Evolutionary conservation across 345 rosid species (phyloP).

Genomic region (Viola odorata): DNA sequence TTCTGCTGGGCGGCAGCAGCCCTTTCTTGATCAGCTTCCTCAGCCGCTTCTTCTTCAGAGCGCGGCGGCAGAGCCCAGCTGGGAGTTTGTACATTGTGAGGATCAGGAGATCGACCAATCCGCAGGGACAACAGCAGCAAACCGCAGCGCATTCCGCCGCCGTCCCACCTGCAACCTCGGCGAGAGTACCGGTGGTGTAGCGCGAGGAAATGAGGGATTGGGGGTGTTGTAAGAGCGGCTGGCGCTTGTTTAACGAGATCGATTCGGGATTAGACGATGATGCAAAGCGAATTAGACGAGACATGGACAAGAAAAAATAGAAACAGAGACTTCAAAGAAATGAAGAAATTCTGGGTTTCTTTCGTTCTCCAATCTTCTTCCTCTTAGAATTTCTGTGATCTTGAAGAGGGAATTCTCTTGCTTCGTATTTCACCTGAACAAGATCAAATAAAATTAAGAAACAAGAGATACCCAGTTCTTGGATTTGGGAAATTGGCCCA

Average conservation of each 20-base stretch:
- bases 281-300: no score
- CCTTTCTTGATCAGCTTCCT: slow-evolving; percentile 32
- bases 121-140: slow-evolving; percentile 46
- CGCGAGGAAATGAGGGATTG: slow-evolving; percentile 8
- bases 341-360: not conserved
- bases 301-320: no score
- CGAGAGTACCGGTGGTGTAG: slow-evolving; percentile 16
- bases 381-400: no score
- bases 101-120: slow-evolving; percentile 27
- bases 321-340: not conserved
- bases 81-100: slow-evolving; percentile 36
- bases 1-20: slow-evolving; percentile 12
- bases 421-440: no score
- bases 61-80: slow-evolving; percentile 36
- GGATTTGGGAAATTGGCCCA: no score
- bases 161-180: slow-evolving; percentile 40
- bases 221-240: slow-evolving; percentile 8
- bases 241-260: not conserved
- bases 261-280: not conserved
- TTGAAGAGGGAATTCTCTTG: no score
- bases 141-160: slow-evolving; percentile 44
- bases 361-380: no score
- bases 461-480: no score
- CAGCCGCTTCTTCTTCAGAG: slow-evolving; percentile 28
- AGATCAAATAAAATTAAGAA: no score